A percentile compares a stretch with the other conserved stretches of the same genome.
These are phyloP conservation scores for Rhizopus sp. DNA, from an alignment of 371 early-diverging fungal species.

Conservation along the genomic window DNA sequence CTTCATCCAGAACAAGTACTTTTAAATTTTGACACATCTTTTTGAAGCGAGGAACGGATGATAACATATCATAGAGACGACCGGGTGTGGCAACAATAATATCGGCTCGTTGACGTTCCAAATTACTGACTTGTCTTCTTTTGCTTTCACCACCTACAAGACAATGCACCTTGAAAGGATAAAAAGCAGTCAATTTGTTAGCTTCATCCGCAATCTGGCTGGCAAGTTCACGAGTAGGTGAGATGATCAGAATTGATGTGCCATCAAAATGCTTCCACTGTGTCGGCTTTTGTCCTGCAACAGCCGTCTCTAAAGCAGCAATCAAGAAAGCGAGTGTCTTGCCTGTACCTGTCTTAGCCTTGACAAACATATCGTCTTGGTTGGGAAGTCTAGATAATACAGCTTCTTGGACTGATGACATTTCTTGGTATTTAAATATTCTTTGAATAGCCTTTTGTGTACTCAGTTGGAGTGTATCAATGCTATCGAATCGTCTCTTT, in stretches of 20 bases:
- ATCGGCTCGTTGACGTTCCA: slow-evolving; percentile 72
- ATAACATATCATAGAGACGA: slow-evolving; percentile 85
- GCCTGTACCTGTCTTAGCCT: slow-evolving; percentile 99
- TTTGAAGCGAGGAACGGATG: slow-evolving; percentile 60
- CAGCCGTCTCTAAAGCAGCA: slow-evolving; percentile 81
- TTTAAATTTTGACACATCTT: slow-evolving; percentile 62
- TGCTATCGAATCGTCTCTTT: slow-evolving; percentile 55
- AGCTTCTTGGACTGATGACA: slow-evolving; percentile 84
- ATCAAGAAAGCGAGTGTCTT: slow-evolving; percentile 95
- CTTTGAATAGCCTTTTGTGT: slow-evolving; percentile 66
- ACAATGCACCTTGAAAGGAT: slow-evolving; percentile 73
- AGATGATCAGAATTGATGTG: slow-evolving; percentile 82
- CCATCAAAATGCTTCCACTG: slow-evolving; percentile 50
- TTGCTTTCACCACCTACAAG: slow-evolving; percentile 92
- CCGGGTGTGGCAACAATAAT: slow-evolving; percentile 97
- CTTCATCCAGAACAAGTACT: slow-evolving; percentile 96
- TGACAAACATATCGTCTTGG: slow-evolving; percentile 78
- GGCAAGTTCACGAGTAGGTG: slow-evolving; percentile 98
- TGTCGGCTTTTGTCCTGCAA: slow-evolving; percentile 33
- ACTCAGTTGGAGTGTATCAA: slow-evolving; percentile 49
- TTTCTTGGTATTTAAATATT: slow-evolving; percentile 72
- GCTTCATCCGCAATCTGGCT: slow-evolving; percentile 93
- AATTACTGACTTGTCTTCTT: slow-evolving; percentile 56
- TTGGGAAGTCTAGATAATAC: slow-evolving; percentile 77
- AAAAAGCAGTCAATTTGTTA: slow-evolving; percentile 58